Percentiles rank a stretch among this genome's conserved stretches.
Conservation (phyloP, 805 yeast species). For the Clavispora fructus region DNA sequence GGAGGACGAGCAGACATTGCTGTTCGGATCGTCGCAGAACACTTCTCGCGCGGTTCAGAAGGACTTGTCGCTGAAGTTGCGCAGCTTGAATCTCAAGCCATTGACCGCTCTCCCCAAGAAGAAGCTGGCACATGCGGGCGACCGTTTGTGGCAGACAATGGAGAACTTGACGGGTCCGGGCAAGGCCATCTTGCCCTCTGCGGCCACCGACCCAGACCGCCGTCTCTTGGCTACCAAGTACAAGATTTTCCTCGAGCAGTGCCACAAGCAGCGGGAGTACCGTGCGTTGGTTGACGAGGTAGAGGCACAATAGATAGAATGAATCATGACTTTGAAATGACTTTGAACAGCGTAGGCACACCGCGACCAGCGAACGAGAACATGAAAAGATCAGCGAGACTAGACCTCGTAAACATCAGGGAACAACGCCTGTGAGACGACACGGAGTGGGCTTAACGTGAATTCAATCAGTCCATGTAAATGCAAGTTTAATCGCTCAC, state of each 20-base stretch:
- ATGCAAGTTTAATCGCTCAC: too few species aligned
- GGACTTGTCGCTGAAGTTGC: constrained; percentile 43
- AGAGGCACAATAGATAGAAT: constrained; percentile 16
- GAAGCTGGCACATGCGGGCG: constrained; percentile 39
- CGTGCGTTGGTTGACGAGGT: constrained; percentile 60
- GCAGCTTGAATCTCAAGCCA: constrained; percentile 30
- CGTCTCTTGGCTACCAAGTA: constrained; percentile 73
- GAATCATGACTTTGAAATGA: too few species aligned
- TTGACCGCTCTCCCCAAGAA: constrained; percentile 23
- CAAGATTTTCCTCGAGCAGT: constrained; percentile 82
- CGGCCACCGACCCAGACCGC: constrained; percentile 56
- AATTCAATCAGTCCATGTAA: too few species aligned
- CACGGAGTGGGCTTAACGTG: too few species aligned
- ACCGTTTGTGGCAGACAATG: constrained; percentile 84
- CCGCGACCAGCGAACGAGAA: too few species aligned
- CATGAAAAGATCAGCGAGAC: too few species aligned
- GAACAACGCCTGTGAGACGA: too few species aligned
- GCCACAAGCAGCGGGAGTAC: constrained; percentile 72
- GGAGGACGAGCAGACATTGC: constrained; percentile 45
- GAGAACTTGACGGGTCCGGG: constrained; percentile 79
- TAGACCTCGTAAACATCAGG: too few species aligned
- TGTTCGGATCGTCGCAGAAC: constrained; percentile 56
- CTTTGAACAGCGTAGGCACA: too few species aligned
- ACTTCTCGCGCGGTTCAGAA: constrained; percentile 38
- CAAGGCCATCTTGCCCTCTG: constrained; percentile 64